Evolutionary conservation across 2,329 filamentous ascomycete genomes (phyloP), one percentile per base, ranked within the genome.

Genomic region (Fusarium denticulatum): DNA sequence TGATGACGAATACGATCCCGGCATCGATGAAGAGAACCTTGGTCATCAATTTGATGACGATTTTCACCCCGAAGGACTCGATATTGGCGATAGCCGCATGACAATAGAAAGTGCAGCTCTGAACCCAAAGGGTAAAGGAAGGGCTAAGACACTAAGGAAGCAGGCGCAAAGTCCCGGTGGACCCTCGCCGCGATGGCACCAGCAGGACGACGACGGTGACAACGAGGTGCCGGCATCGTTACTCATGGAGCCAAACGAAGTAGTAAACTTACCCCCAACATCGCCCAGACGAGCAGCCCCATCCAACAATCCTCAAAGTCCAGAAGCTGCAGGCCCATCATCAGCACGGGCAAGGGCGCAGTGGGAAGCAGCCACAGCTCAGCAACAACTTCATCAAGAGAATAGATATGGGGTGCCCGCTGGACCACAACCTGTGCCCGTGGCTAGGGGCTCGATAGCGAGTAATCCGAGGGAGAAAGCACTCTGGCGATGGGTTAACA

Each of bases 401-500:
- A 80, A 82, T 20, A 73, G 71, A 34, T 77, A 60, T n/a, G 52
- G 61, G 26, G 60, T 34, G 11, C 34, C 73, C 11, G 42, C 64
- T 22, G 46, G 72, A 39, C 45, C 74, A 34, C 73, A 80, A n/a
- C 76, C 78, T 58, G 73, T 80, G 72, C 72, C 81, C 30, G n/a
- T 81, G 43, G 42, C 76, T 76, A 66, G 77, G 78, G 69, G 76
- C 49, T 63, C 77, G 22, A 64, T 81, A 26, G 71, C 80, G 3
- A 82, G 81, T 15, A 82, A 80, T 59, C 83, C 84, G 9, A 79
- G 91, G 81, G 93, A 96, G 79, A 93, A 92, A 81, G 95, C 95
- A 7, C 90, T 97, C 85, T 98, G 94, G 92, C 89, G 94, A 82
- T 98, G 95, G 93, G 94, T 94, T 61, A 97, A 97, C 78, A 94